Evolutionary conservation across 2,329 filamentous ascomycete species (phyloP), one percentile per base, ranked within the genome.

Genomic region (Oidium heveae): DNA sequence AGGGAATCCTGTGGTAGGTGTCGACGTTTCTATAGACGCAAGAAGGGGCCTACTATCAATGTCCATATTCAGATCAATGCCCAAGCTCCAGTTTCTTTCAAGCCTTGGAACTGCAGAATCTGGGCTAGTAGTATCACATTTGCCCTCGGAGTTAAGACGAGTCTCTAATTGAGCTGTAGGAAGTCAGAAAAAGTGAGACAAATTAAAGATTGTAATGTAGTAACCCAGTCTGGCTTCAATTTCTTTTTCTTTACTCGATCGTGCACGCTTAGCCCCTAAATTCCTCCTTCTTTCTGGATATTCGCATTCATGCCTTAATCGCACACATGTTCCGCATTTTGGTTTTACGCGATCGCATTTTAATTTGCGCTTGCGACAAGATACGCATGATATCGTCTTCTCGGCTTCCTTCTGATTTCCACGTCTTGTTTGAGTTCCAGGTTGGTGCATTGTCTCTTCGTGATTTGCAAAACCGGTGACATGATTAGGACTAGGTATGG

Each of bases 271-370:
- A 20, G 85, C 82, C 4, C 86, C 84, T 55, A 86, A 85, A 70
- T 94, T 94, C 68, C 86, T 81, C 63, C 87, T 75, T 55, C 87
- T 84, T 68, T 93, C 86, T 57, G 93, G 88, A 66, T 94, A 95
- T 55, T 84, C 75, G 68, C 89, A 95, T 54, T 85, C 80, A 65
- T 82, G 79, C 54, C 79, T 75, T 50, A 88, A 69, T 59, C 84
- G 77, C 54, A 76, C 71, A 66, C 89, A 95, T 20, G 87, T 88
- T 44, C 79, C 77, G 63, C 89, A 95, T 28, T 78, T 76, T 16
- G 87, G 87, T 63, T 80, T 84, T 50, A 71, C 72, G 33, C 87
- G 83, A 68, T 95, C 87, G 69, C 88, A 95, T 67, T 84, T 83
- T 61, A 94, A 71, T 68, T 95, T 95, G 61, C 87, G 75, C 63